Evolutionary conservation across 179 eudicot genomes (phyloP), one percentile per base, ranked within the genome.

Genomic region (Beta lomatogona): DNA sequence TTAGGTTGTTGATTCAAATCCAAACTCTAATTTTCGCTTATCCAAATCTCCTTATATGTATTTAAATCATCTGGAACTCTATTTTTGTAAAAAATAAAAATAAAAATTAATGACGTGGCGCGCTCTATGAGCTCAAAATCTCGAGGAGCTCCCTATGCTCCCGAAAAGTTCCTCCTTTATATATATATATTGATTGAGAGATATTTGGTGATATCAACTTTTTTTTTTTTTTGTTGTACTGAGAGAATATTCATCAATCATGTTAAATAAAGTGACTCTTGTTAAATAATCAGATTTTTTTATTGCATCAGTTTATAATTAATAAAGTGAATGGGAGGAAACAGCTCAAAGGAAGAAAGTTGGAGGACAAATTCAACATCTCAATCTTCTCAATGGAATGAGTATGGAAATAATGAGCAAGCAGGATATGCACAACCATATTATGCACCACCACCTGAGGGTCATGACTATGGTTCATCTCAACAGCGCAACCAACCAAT

Each of bases 251-350:
- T 67, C 13, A 25, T 36, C 10, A 65, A n/a, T 28, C 7, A 12
- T 67, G 1, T 67, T 5, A 31, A 13, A 61, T 9, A 21, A 10
- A 9, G 13, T 21, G 8, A 64, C 1, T 5, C 1, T 22, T 65
- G 8, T 65, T 14, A 48, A 48, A 48, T 48, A 48, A 41, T 16
- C 31, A 41, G 31, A 31, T 11, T 6, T 13, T 36, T 67, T 31
- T 67, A 46, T 18, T 16, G 25, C 16, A 14, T 41, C 72, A 36
- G 72, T 68, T 44, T 50, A 14, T 36, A 65, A 31, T 67, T 21
- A 8, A 64, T 67, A 13, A 46, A 61, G 66, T 64, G 7, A 58
- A 64, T 72, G 76, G 76, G 76, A 52, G 59, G 44, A 72, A 53
- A 13, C 57, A 72, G 18, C 31, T 72, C 76, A 72, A 72, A 48